Evolutionary conservation across 2,329 filamentous ascomycete genomes (phyloP), one percentile per base, ranked within the genome.

Genomic region (Penicillium freii): DNA sequence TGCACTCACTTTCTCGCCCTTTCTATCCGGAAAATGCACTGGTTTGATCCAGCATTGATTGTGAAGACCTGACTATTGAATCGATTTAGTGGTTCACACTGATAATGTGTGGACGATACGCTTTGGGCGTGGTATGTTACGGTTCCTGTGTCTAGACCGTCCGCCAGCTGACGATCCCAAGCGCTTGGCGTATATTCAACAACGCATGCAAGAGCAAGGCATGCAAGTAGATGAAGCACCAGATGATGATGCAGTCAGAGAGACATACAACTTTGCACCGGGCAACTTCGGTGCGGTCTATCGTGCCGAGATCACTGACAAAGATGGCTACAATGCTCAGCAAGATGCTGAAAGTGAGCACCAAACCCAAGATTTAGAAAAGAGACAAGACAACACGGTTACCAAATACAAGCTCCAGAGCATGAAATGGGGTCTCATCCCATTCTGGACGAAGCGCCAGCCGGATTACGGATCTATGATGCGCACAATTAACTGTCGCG

Each of bases 351-450:
- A 58, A 31, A 33, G 5, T 15, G 54, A 51, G 39, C 63, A 56
- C 45, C 58, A 65, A 29, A 39, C 59, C 7, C 27, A 62, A 27
- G 55, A 66, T 33, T 17, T 59, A n/a, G 61, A 60, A 25, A 60
- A 34, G 44, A 46, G 31, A 42, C 55, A 34, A 27, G 33, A 60
- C 17, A 55, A 64, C 54, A 66, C 66, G 29, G 71, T 77, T 57
- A 80, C 81, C 10, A 85, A 77, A 64, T 96, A 95, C 78, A 93
- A 90, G 73, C 79, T 99, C 9, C 92, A 97, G 72, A 82, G 87
- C 2, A 97, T 97, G 90, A 93, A 91, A 82, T 99, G 94, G 94
- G 94, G 93, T 0, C 82, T 99, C 7, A 81, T 97, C 15, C 93
- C 94, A 0, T 96, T 88, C 74, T 97, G 93, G 93, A 95, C 90